Evolutionary conservation across 106 monocot genomes (phyloP), one percentile per base, ranked within the genome.

Genomic region (Acorus gramineus): DNA sequence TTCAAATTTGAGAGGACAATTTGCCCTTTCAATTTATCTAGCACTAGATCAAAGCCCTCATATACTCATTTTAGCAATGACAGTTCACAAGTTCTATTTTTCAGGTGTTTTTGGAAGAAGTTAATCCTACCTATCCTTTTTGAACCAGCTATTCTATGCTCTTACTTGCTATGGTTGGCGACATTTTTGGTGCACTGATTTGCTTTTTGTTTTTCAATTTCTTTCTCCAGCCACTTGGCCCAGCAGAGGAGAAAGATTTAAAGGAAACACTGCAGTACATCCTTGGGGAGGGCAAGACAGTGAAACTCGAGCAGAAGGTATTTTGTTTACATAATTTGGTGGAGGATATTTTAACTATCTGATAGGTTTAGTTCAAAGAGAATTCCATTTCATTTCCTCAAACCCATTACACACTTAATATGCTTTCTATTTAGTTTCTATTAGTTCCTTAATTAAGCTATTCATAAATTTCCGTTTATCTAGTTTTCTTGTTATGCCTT

Each of bases 241-340:
- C 76, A 49, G 82, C 74, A 74, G 93, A 95, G 61, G 94, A 95
- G 49, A 95, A 95, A 44, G 82, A 90, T 68, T 71, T 95, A 42
- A 82, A 80, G 49, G 77, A 82, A 53, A 79, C 84, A 42, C 57
- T 95, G 63, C 82, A 80, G 71, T 82, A 86, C 7, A 78, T 94
- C 51, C 63, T 94, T 69, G 86, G 81, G 63, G 64, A 79, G n/a
- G 84, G 81, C n/a, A 95, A 87, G 75, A 82, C 79, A 64, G 74
- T 84, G 47, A 70, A 67, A 59, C 14, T 95, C 64, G 86, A 95
- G 55, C 94, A 90, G 58, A 95, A 95, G 90, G 94, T 95, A 81
- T 5, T 53, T 55, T 11, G 9, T 71, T 47, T 28, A 28, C 28
- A 28, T 28, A 28, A 28, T 28, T 28, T 28, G 28, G 28, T 28